These are phyloP conservation scores for Hypoxylon intermedium DNA, from an alignment of 495 filamentous ascomycete genomes.

Conservation along the genomic window DNA sequence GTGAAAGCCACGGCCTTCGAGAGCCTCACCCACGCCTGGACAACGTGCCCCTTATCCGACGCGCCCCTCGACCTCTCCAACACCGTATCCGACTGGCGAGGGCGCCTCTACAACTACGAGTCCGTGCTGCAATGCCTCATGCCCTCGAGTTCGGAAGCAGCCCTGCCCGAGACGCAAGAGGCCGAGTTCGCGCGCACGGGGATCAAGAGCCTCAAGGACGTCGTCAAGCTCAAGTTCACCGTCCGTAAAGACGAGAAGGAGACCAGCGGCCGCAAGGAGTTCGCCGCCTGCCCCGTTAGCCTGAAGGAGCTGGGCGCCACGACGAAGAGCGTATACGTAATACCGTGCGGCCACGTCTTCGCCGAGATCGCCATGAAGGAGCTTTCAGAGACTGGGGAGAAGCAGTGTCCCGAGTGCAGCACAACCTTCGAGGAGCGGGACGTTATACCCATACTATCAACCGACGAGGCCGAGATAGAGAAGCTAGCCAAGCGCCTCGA, in stretches of 20 bases:
- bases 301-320: constrained; percentile 81
- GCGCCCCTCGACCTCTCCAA: constrained; percentile 70
- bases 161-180: constrained; percentile 41
- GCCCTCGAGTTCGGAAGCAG: constrained; percentile 62
- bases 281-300: constrained; percentile 87
- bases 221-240: constrained; percentile 83
- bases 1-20: too few relatives aligned
- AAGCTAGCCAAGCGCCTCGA: constrained; percentile 68
- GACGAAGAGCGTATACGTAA: constrained; percentile 84
- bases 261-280: constrained; percentile 48
- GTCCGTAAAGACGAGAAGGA: constrained; percentile 53
- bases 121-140: constrained; percentile 83
- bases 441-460: constrained; percentile 81
- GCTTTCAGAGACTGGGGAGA: constrained; percentile 55
- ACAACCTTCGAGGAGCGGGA: constrained; percentile 77
- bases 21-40: constrained; percentile 84
- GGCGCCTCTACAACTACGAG: constrained; percentile 95
- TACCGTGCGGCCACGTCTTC: constrained; percentile 96
- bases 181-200: constrained; percentile 71
- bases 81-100: constrained; percentile 83
- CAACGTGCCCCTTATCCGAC: constrained; percentile 82
- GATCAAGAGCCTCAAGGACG: constrained; percentile 82
- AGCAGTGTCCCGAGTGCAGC: constrained; percentile 70
- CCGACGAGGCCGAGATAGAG: constrained; percentile 72
- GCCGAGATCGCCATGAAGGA: constrained; percentile 83